Evolutionary conservation across 2,329 filamentous ascomycete species (phyloP), one percentile per base, ranked within the genome.

Genomic region (Fusarium multiceps): DNA sequence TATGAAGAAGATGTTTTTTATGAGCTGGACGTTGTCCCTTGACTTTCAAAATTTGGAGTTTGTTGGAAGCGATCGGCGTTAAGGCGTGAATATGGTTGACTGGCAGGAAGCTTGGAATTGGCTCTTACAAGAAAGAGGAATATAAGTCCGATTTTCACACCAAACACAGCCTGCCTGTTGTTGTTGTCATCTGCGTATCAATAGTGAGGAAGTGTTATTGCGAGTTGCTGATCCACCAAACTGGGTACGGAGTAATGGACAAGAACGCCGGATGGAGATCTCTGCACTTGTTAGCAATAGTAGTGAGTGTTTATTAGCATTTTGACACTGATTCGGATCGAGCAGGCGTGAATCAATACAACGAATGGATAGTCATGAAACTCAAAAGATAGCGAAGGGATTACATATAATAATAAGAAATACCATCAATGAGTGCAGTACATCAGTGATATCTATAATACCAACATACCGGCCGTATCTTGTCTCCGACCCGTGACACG

Each of bases 401-500:
- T 37, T n/a, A 7, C 10, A 10, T 37, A 37, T 2, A 7, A 37
- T 11, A 12, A 40, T 21, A 10, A 23, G 20, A 54, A 21, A 25
- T 12, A 32, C 8, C 30, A 25, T 18, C 20, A 7, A 13, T 25
- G 6, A 13, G 20, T 41, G 23, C 20, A 41, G 37, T 41, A 41
- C 9, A 41, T 7, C 21, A 7, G 8, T 28, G 12, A 42, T 11
- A 11, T 37, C 10, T n/a, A 32, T 7, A 21, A 16, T 14, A 43
- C 20, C 10, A 18, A 12, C n/a, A 13, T 18, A 10, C 7, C 25
- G 14, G 18, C 23, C 28, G 21, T 27, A 27, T 48, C 41, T 48
- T 48, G 28, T 30, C 48, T 48, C 59, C 60, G 60, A 56, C 34
- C 23, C 42, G 60, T 63, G 53, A 69, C 66, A 69, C 66, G 66